A percentile compares a stretch with the other conserved stretches of the same genome.
Evolutionary conservation across 1,139 yeast genomes (phyloP).

Genomic region (Candida sojae): DNA sequence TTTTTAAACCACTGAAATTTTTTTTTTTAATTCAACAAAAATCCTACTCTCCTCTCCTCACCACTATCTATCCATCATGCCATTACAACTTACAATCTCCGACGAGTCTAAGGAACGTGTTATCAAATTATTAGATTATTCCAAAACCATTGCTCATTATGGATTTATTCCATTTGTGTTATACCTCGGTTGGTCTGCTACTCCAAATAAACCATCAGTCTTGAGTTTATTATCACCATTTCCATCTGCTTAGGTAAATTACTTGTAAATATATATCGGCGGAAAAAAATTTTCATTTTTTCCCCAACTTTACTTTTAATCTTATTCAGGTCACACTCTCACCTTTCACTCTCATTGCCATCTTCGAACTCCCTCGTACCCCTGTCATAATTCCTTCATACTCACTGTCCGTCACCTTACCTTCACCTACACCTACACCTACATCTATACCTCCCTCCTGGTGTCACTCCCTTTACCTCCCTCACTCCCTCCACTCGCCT

Average conservation of each 20-base stretch:
- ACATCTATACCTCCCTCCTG: too few relatives aligned
- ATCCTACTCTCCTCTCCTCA: too few relatives aligned
- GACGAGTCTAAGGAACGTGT: constrained; percentile 89
- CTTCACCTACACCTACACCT: too few relatives aligned
- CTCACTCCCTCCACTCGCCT: too few relatives aligned
- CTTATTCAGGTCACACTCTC: too few relatives aligned
- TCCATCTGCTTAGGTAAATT: constrained; percentile 59
- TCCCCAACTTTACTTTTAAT: too few relatives aligned
- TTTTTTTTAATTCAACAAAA: not conserved
- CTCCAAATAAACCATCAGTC: constrained; percentile 82
- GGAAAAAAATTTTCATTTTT: too few relatives aligned
- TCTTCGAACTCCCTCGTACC: too few relatives aligned
- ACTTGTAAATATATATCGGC: not conserved
- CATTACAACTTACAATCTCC: constrained; percentile 46
- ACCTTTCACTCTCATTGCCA: too few relatives aligned
- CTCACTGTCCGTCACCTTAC: too few relatives aligned
- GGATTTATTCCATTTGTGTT: constrained; percentile 96
- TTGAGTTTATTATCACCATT: constrained; percentile 72
- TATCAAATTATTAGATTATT: constrained; percentile 74
- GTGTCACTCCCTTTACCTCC: too few relatives aligned
- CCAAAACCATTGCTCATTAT: constrained; percentile 88
- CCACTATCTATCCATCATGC: not conserved
- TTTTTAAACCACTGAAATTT: not conserved
- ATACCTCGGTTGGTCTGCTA: constrained; percentile 89
- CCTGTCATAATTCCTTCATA: too few relatives aligned